phyloP scores from a whole-genome alignment of 805 yeast species.

The Starmerella geochares region DNA sequence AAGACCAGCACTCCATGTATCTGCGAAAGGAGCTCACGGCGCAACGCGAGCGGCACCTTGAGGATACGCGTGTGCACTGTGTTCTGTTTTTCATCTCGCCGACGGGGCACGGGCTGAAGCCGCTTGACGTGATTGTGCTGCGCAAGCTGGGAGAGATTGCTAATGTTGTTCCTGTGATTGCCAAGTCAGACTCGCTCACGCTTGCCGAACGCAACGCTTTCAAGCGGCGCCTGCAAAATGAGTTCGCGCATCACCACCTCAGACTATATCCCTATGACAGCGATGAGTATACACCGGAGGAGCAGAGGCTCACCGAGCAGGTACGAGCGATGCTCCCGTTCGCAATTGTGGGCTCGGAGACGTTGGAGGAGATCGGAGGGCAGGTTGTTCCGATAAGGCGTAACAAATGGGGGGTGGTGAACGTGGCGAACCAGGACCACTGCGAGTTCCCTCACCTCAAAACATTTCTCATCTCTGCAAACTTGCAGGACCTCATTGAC shows the following conservation, averaged over 20 bases:
- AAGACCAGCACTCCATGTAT: conserved; percentile 87
- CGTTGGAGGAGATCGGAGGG: conserved; percentile 63
- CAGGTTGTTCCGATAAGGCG: conserved; percentile 78
- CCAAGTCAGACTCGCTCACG: conserved; percentile 85
- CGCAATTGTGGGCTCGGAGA: conserved; percentile 88
- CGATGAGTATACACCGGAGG: conserved; percentile 41
- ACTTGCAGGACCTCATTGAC: conserved; percentile 90
- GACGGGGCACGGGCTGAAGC: conserved; percentile 71
- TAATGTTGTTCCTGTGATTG: conserved; percentile 90
- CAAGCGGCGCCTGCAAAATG: conserved; percentile 63
- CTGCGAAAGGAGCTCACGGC: conserved; percentile 91
- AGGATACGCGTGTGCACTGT: conserved; percentile 88
- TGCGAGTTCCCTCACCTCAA: conserved; percentile 92
- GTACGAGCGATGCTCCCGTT: conserved; percentile 52
- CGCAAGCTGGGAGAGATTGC: conserved; percentile 79
- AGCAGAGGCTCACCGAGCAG: conserved; percentile 29
- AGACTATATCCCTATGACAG: conserved; percentile 65
- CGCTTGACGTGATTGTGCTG: conserved; percentile 71
- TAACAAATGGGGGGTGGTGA: conserved; percentile 87
- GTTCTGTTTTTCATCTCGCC: conserved; percentile 86
- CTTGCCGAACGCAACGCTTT: conserved; percentile 70
- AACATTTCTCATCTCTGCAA: conserved; percentile 90
- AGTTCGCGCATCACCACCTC: conserved; percentile 61
- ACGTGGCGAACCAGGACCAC: conserved; percentile 87
- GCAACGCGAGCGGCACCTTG: conserved; percentile 70